Evolutionary conservation across 2,329 filamentous ascomycete genomes (phyloP), one percentile per base, ranked within the genome.

Genomic region (Fonsecaea pedrosoi): DNA sequence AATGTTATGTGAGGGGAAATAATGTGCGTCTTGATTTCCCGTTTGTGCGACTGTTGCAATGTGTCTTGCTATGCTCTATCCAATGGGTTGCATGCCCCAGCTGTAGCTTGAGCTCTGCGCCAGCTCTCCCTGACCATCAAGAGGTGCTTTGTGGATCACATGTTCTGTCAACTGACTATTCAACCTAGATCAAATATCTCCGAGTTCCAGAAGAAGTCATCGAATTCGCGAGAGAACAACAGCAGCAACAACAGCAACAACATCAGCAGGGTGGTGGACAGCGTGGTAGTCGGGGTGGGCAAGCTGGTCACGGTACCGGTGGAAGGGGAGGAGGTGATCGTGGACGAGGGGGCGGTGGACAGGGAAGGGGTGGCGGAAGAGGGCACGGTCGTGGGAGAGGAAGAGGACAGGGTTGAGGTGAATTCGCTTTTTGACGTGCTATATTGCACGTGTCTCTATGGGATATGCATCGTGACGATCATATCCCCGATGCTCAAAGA

Each of bases 141-240:
- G 18, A 50, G 45, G 4, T 25, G 38, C 8, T 6, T 60, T 12
- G 10, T 5, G 4, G 15, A 15, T 34, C 13, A 25, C 12, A 54
- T 21, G 25, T 9, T 15, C 25, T n/a, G 2, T 58, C 4, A 38
- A 30, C 68, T 71, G 63, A 69, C 61, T 12, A n/a, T 42, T 32
- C 42, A 10, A 30, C 48, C 62, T 76, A 97, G 95, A 99, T 99
- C 83, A 99, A 99, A 84, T 99, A 97, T 82, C 87, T 99, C 37
- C 89, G 94, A 74, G 92, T 99, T 2, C 93, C 94, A 60, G 94
- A 99, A 81, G 94, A 98, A 79, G 96, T 99, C 69, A 92, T 99
- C 80, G 94, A 98, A 71, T 81, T 92, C 45, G 94, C 95, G 30
- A 96, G 93, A 84, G 94, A 98, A 73, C 91, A 95, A 77, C 94